A percentile compares a stretch with the other conserved stretches of the same genome.
These are phyloP conservation scores for Fusarium illudens DNA, from an alignment of 2,329 filamentous ascomycete species.

Conservation along the genomic window DNA sequence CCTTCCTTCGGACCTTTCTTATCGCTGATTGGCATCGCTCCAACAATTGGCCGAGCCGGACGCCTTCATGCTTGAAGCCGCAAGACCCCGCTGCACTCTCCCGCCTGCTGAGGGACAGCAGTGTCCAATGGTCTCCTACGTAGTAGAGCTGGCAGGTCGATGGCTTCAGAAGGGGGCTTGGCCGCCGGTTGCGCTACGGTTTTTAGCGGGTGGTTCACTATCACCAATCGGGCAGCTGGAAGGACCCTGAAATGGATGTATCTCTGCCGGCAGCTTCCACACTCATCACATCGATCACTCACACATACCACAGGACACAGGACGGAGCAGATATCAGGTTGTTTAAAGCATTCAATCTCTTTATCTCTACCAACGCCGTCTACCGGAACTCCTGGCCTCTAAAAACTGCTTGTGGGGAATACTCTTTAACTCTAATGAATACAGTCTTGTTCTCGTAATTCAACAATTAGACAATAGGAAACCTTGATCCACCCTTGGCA, in stretches of 20 bases:
- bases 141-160: too few relatives aligned
- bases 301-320: not conserved
- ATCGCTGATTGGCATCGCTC: constrained; percentile 25
- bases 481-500: constrained; percentile 3
- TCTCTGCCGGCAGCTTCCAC: too few relatives aligned
- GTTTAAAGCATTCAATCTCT: not conserved
- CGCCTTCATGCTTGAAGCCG: constrained; percentile 16
- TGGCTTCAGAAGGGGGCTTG: constrained; percentile 3
- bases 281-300: not conserved
- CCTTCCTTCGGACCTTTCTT: constrained; percentile 1
- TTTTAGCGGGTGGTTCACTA: constrained; percentile 10
- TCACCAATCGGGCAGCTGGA: constrained; percentile 12
- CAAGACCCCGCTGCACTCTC: constrained; percentile 11
- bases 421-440: constrained; percentile 16
- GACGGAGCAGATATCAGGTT: not conserved
- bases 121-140: not conserved
- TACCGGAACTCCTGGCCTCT: not conserved
- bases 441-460: constrained; percentile 14
- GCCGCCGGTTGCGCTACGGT: constrained; percentile 2
- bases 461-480: not conserved
- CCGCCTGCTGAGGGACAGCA: constrained; percentile 2
- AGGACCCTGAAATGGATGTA: constrained; percentile 1
- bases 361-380: constrained; percentile 6
- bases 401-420: not conserved
- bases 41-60: constrained; percentile 31